Base-by-base conservation (phyloP, 2,329 filamentous ascomycete genomes). In the Leptographium lundbergii region DNA sequence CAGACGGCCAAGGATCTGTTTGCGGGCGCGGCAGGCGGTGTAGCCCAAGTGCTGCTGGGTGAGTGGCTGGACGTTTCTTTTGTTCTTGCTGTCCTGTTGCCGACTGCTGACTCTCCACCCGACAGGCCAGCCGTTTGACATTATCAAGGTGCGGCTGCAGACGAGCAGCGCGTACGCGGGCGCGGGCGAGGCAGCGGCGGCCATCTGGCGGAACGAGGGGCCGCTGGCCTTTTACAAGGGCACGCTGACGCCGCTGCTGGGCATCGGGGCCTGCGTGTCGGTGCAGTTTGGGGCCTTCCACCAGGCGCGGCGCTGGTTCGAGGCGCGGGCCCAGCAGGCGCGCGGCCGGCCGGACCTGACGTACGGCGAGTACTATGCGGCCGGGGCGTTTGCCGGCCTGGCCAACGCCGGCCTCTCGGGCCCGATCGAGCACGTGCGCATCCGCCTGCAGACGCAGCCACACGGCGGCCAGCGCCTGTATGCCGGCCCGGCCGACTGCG, bases 281-380 rank as follows among this genome's bases (percentile, higher is more conserved):
- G 87, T 99, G 67, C 94, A 99, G 77, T 99, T 99, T 72, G 94
- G 91, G 63, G 94, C 88, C 67, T 99, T 97, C 80, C 91, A 96
- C 78, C 86, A 88, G 69, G 91, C 92, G 10, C 88, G 89, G 61
- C 89, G 94, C 61, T 86, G 82, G 68, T 85, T 99, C 70, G 92
- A 97, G 75, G 76, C 81, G 52, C 79, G 81, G 64, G 95, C 95
- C 73, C 70, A 77, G 62, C 9, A 4, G 27, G 19, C 19, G 7
- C 53, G 82, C 17, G 47, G 56, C 14, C 79, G 62, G 14, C 61
- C 71, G 55, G 76, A 78, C 27, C 82, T 97, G 34, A 82, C 81
- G 25, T 96, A 96, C 74, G 71, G 75, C 1, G 90, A 99, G 74
- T 97, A 96, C 80, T 97, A 91, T 74, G 79, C 85, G 9, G 82